phyloP scores from a whole-genome alignment of 169 alveolate genomes.

The Plasmodium ovale region DNA sequence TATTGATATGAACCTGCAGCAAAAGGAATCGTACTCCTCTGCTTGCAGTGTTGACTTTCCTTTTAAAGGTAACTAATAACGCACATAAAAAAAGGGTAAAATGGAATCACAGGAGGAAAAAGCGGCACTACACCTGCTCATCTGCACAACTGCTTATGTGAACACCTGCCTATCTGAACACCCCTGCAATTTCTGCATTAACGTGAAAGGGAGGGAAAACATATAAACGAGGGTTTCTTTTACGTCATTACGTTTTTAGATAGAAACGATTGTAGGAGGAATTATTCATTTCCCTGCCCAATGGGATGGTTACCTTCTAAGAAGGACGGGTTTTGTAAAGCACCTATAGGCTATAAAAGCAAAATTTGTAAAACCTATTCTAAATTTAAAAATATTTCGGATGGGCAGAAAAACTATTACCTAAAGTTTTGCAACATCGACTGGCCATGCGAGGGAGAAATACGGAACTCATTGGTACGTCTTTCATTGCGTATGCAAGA shows the following conservation, averaged over 20 bases:
- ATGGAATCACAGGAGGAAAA: not conserved
- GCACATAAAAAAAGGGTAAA: too few species aligned
- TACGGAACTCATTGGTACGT: slow-evolving; percentile 45
- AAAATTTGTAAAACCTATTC: slow-evolving; percentile 21
- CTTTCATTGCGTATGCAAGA: too few species aligned
- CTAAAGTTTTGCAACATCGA: slow-evolving; percentile 53
- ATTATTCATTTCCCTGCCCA: slow-evolving; percentile 59
- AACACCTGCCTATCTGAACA: too few species aligned
- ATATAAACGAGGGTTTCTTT: too few species aligned
- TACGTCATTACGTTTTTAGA: not conserved
- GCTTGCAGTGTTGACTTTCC: slow-evolving; percentile 71
- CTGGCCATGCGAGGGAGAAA: slow-evolving; percentile 72
- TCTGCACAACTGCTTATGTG: not conserved
- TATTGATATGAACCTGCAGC: slow-evolving; percentile 24
- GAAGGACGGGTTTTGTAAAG: slow-evolving; percentile 39
- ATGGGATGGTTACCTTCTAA: slow-evolving; percentile 59
- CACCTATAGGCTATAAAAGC: slow-evolving; percentile 57
- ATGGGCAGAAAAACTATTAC: slow-evolving; percentile 47
- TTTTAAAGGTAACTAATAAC: slow-evolving; percentile 41
- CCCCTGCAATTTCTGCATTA: too few species aligned
- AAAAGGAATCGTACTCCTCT: slow-evolving; percentile 42
- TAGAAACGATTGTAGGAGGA: slow-evolving; percentile 30
- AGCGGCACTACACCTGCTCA: not conserved
- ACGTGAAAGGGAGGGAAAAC: too few species aligned
- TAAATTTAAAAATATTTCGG: slow-evolving; percentile 58